phyloP scores from a whole-genome alignment of 2,329 filamentous ascomycete genomes.

The Erysiphe neolycopersici region DNA sequence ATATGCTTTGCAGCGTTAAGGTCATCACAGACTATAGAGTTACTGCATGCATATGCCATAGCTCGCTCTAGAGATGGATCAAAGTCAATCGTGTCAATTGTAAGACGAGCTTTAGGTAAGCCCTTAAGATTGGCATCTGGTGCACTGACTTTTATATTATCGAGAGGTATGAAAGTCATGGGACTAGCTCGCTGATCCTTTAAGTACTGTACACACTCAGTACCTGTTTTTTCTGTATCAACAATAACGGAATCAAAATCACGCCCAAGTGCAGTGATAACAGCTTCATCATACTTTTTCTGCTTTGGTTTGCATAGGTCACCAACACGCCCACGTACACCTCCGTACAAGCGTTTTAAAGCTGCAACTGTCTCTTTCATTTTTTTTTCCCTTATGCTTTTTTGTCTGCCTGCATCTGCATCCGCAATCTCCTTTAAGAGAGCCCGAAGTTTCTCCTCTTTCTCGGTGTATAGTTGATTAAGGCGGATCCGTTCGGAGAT shows the following conservation, averaged over 20 bases:
- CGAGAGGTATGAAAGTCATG: constrained; percentile 83
- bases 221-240: constrained; percentile 79
- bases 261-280: constrained; percentile 71
- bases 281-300: constrained; percentile 84
- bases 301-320: constrained; percentile 90
- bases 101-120: constrained; percentile 59
- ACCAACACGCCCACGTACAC: constrained; percentile 70
- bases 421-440: constrained; percentile 58
- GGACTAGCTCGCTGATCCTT: constrained; percentile 70
- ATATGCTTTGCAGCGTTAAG: constrained; percentile 69
- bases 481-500: constrained; percentile 62
- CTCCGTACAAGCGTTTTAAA: constrained; percentile 73
- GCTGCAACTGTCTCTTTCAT: constrained; percentile 64
- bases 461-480: constrained; percentile 58
- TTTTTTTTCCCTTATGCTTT: constrained; percentile 55
- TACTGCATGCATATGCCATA: constrained; percentile 84
- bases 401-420: constrained; percentile 60
- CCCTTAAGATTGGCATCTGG: constrained; percentile 79
- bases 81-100: constrained; percentile 90
- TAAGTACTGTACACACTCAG: constrained; percentile 82
- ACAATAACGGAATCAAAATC: constrained; percentile 91
- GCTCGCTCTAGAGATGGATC: constrained; percentile 70
- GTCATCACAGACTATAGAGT: constrained; percentile 79
- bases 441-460: constrained; percentile 75
- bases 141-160: constrained; percentile 88